Evolutionary conservation across 345 rosid genomes (phyloP).

Genomic region (Salix purpurea): DNA sequence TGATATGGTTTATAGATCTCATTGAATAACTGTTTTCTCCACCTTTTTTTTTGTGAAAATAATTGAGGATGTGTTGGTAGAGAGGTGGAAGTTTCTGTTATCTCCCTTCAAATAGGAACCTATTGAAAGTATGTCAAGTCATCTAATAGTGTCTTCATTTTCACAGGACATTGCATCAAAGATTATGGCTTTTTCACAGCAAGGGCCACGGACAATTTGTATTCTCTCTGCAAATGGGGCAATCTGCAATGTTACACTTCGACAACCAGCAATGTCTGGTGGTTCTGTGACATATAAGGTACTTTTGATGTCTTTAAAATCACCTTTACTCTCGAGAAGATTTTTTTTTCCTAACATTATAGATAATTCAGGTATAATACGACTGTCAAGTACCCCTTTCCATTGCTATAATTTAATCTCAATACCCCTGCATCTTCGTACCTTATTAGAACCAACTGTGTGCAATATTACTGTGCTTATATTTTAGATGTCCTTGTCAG

Average conservation of each 20-base stretch:
- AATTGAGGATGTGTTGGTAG: neutral
- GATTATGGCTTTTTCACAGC: conserved; percentile 62
- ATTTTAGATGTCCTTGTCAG: neutral
- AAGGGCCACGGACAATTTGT: conserved; percentile 77
- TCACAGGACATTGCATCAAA: conserved; percentile 76
- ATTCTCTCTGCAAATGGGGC: conserved; percentile 91
- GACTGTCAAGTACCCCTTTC: neutral
- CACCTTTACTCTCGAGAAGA: neutral
- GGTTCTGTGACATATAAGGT: conserved; percentile 75
- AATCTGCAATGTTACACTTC: conserved; percentile 59
- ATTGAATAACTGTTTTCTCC: neutral
- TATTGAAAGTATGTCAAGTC: neutral
- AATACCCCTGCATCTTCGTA: neutral
- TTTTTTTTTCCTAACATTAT: neutral
- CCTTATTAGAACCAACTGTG: neutral
- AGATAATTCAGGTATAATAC: neutral
- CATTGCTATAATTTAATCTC: neutral
- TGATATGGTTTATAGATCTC: neutral
- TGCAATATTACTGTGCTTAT: neutral
- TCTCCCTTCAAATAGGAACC: neutral
- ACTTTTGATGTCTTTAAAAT: conserved; percentile 2
- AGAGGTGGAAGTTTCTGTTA: neutral
- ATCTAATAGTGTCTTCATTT: neutral
- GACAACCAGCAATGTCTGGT: conserved; percentile 50
- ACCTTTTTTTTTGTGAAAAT: neutral